Evolutionary conservation across 805 yeast genomes (phyloP).

Genomic region (Lachancea meyersii): DNA sequence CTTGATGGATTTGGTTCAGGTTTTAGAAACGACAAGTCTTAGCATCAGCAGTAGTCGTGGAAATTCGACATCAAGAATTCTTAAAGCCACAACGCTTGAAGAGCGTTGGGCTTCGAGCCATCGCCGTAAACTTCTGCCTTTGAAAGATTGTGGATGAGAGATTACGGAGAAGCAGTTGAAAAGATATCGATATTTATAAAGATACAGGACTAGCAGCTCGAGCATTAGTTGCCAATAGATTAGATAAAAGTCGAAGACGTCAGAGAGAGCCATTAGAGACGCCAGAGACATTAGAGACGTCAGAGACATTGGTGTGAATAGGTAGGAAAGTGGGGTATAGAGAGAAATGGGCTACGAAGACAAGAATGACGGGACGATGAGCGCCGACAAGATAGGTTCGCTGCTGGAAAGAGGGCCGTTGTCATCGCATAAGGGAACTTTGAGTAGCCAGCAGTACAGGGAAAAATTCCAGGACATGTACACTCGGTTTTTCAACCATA

Average conservation of each 20-base stretch:
- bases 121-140: background rate
- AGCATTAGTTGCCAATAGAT: background rate
- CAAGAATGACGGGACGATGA: background rate
- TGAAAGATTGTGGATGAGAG: background rate
- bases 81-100: background rate
- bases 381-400: background rate
- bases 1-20: too few species aligned
- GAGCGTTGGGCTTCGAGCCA: too few species aligned
- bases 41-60: background rate
- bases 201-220: background rate
- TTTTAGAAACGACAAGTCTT: background rate
- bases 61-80: too few species aligned
- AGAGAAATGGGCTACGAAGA: too few species aligned
- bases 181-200: too few species aligned
- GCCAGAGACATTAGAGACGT: too few species aligned
- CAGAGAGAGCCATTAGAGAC: too few species aligned
- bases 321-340: background rate
- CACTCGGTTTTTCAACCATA: slow-evolving; percentile 5
- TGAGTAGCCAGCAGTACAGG: slow-evolving; percentile 6
- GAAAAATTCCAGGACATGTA: slow-evolving; percentile 5
- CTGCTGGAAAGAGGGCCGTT: background rate
- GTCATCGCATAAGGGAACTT: background rate
- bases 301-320: too few species aligned
- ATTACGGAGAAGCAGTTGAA: too few species aligned
- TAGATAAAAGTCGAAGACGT: too few species aligned